Percentiles rank a stretch among this genome's conserved stretches.
Conservation (phyloP, 192 early-diverging fungal genomes). For the Coemansia sp. region DNA sequence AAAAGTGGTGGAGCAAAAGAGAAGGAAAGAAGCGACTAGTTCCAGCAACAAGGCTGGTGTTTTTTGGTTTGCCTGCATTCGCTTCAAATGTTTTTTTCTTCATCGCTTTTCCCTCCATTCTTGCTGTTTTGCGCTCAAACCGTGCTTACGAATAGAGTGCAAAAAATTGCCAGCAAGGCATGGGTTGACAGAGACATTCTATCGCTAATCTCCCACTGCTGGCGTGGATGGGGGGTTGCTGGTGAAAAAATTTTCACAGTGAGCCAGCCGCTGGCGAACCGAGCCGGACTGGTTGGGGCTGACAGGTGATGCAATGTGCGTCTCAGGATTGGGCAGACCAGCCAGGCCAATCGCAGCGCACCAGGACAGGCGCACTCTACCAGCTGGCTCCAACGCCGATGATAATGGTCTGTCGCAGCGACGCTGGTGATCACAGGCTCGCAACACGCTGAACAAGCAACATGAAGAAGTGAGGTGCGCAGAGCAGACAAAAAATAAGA, state of each 20-base stretch:
- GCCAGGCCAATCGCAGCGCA: background rate
- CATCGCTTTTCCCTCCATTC: conserved; percentile 2
- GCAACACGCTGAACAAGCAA: too few species aligned
- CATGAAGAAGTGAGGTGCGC: too few species aligned
- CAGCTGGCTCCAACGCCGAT: background rate
- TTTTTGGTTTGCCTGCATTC: background rate
- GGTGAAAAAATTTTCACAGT: conserved; percentile 7
- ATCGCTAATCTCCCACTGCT: background rate
- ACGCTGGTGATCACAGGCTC: too few species aligned
- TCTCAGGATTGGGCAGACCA: background rate
- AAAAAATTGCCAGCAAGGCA: background rate
- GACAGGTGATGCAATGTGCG: background rate
- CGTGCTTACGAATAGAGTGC: background rate
- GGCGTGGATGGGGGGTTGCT: conserved; percentile 3
- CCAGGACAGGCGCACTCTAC: background rate
- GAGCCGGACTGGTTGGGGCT: background rate
- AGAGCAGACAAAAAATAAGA: too few species aligned
- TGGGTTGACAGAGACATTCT: background rate
- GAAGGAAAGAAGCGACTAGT: background rate
- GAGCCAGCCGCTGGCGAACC: background rate
- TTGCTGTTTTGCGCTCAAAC: background rate
- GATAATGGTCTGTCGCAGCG: background rate
- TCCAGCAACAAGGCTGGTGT: background rate
- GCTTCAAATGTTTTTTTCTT: background rate
- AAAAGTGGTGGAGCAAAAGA: conserved; percentile 4